These are phyloP conservation scores for Syzygium aqueum DNA, from an alignment of 345 rosid genomes.

Conservation along the genomic window DNA sequence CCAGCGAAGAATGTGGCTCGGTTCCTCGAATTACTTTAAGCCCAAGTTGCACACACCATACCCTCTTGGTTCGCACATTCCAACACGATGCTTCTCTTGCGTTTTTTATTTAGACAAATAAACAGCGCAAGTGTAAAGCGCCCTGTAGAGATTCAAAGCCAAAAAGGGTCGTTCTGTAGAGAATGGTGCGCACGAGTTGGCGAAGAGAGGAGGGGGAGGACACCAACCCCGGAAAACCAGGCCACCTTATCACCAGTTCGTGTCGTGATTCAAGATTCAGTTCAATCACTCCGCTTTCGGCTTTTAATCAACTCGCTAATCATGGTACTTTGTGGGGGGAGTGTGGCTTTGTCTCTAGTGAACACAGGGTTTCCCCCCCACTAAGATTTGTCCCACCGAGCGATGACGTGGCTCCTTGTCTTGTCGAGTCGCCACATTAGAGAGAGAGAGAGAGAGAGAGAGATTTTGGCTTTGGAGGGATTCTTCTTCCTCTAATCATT, in stretches of 20 bases:
- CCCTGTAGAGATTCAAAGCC: too few relatives aligned
- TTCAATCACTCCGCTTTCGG: not conserved
- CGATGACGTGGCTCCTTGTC: not conserved
- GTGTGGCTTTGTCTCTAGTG: not conserved
- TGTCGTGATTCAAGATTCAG: not conserved
- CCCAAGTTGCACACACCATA: too few relatives aligned
- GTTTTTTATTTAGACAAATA: not conserved
- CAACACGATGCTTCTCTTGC: too few relatives aligned
- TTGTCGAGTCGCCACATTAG: not conserved
- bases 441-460: not conserved
- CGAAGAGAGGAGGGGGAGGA: not conserved
- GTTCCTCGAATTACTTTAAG: not conserved
- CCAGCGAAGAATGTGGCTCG: not conserved
- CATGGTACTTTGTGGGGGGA: not conserved
- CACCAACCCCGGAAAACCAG: not conserved
- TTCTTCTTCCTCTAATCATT: not conserved
- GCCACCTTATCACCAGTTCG: not conserved
- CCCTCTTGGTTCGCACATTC: too few relatives aligned
- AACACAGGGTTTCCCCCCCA: not conserved
- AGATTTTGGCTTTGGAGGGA: not conserved
- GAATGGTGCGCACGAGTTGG: not conserved
- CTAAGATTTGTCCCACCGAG: not conserved
- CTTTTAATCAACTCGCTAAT: not conserved
- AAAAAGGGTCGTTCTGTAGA: too few relatives aligned
- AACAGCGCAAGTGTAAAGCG: too few relatives aligned